Evolutionary conservation across 2,329 filamentous ascomycete species (phyloP).

Genomic region (Fusarium illudens): DNA sequence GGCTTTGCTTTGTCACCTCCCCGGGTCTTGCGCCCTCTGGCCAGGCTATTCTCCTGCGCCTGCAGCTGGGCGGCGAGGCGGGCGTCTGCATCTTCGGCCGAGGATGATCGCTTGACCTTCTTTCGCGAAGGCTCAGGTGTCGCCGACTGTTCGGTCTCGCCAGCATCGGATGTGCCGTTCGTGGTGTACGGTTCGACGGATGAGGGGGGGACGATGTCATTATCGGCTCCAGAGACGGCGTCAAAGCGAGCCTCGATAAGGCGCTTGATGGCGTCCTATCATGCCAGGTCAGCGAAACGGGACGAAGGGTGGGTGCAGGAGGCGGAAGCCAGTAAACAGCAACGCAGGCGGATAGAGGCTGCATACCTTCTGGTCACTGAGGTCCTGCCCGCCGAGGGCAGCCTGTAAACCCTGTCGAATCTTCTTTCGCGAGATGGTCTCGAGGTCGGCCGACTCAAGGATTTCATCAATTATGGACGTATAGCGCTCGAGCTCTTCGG

Average conservation of each 20-base stretch:
- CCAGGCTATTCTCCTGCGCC: slow-evolving; percentile 83
- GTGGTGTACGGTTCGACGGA: slow-evolving; percentile 46
- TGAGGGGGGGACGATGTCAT: slow-evolving; percentile 56
- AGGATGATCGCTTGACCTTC: slow-evolving; percentile 72
- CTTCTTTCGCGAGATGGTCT: slow-evolving; percentile 71
- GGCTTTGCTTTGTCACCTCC: slow-evolving; percentile 67
- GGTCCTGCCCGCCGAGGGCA: slow-evolving; percentile 63
- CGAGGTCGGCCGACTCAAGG: slow-evolving; percentile 64
- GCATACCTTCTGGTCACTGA: slow-evolving; percentile 66
- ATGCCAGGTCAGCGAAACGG: not conserved
- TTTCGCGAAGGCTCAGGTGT: slow-evolving; percentile 61
- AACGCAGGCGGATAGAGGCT: not conserved
- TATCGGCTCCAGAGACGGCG: slow-evolving; percentile 64
- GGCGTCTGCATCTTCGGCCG: slow-evolving; percentile 79
- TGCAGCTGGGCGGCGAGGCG: slow-evolving; percentile 87
- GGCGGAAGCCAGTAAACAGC: not conserved
- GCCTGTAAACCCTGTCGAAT: slow-evolving; percentile 65
- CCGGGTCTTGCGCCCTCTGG: slow-evolving; percentile 75
- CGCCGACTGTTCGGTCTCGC: slow-evolving; percentile 59
- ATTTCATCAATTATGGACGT: slow-evolving; percentile 69
- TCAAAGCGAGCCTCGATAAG: slow-evolving; percentile 81
- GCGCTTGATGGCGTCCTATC: slow-evolving; percentile 69
- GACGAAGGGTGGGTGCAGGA: not conserved
- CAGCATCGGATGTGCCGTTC: slow-evolving; percentile 48
- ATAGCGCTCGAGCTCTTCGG: slow-evolving; percentile 61